phyloP scores from a whole-genome alignment of 1,139 yeast species.

The Taphrina wiesneri region DNA sequence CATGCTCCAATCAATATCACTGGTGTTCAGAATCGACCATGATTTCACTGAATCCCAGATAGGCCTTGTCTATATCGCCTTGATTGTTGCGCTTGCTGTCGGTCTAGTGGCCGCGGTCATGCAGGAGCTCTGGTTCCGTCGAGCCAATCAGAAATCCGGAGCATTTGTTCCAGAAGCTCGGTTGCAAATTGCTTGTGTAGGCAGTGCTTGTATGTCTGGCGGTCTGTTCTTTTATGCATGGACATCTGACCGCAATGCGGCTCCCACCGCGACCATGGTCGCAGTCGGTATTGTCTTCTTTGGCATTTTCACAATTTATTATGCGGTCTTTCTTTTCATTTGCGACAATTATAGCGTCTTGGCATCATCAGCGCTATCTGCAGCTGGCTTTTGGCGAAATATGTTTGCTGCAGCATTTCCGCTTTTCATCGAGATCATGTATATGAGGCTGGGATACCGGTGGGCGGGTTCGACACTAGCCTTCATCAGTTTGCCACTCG shows the following conservation, averaged over 20 bases:
- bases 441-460: slow-evolving; percentile 55
- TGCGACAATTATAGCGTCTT: slow-evolving; percentile 74
- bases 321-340: slow-evolving; percentile 52
- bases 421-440: slow-evolving; percentile 64
- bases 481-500: slow-evolving; percentile 57
- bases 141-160: slow-evolving; percentile 52
- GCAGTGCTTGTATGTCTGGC: slow-evolving; percentile 70
- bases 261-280: slow-evolving; percentile 23
- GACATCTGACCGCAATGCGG: slow-evolving; percentile 44
- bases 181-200: slow-evolving; percentile 69
- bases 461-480: slow-evolving; percentile 67
- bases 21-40: slow-evolving; percentile 65
- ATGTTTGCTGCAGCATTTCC: slow-evolving; percentile 72
- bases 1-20: slow-evolving; percentile 71
- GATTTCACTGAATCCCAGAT: slow-evolving; percentile 67
- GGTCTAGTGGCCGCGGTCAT: slow-evolving; percentile 50
- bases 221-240: slow-evolving; percentile 75
- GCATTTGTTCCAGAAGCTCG: slow-evolving; percentile 77
- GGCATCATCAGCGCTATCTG: slow-evolving; percentile 91
- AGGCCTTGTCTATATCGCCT: slow-evolving; percentile 58
- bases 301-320: slow-evolving; percentile 32
- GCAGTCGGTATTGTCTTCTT: slow-evolving; percentile 22
- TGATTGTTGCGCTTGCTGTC: slow-evolving; percentile 57
- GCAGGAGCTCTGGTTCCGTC: slow-evolving; percentile 4
- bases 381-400: slow-evolving; percentile 79